A percentile compares a stretch with the other conserved stretches of the same genome.
phyloP scores from a whole-genome alignment of 441 rosid genomes.

The Biscutella laevigata region DNA sequence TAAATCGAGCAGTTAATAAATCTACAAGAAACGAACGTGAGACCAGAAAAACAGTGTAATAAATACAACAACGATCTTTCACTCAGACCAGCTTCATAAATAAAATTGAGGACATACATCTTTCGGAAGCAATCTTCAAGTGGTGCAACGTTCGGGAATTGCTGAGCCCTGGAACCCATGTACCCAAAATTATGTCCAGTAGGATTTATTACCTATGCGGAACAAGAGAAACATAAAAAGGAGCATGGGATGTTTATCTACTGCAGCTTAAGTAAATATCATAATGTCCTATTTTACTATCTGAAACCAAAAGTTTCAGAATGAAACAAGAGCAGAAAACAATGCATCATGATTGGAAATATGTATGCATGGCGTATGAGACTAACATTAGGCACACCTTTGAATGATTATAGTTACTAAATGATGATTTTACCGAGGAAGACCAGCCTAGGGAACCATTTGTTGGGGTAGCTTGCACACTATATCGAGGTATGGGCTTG shows the following conservation, averaged over 20 bases:
- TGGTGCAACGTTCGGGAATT: slow-evolving; percentile 33
- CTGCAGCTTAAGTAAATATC: neutral
- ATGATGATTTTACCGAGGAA: slow-evolving; percentile 35
- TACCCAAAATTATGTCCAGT: slow-evolving; percentile 30
- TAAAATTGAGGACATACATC: slow-evolving; percentile 40
- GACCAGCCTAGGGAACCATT: slow-evolving; percentile 42
- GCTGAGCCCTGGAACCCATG: slow-evolving; percentile 44
- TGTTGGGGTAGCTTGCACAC: slow-evolving; percentile 28
- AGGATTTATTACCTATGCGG: slow-evolving; percentile 44
- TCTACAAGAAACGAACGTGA: slow-evolving; percentile 4
- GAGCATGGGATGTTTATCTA: slow-evolving; percentile 13
- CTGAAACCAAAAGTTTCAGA: neutral
- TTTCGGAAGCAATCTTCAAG: slow-evolving; percentile 48
- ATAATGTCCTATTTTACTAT: neutral
- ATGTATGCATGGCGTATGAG: neutral
- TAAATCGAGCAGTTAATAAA: slow-evolving; percentile 17
- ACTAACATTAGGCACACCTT: slow-evolving; percentile 40
- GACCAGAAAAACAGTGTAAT: neutral
- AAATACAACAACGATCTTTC: neutral
- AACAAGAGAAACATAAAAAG: slow-evolving; percentile 16
- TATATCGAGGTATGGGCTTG: slow-evolving; percentile 35
- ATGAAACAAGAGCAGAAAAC: neutral
- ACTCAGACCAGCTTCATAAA: neutral
- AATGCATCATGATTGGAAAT: neutral
- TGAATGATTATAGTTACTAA: slow-evolving; percentile 29